Evolutionary conservation across 768 basidiomycete genomes (phyloP), one percentile per base, ranked within the genome.

Genomic region (Mycena belliarum): DNA sequence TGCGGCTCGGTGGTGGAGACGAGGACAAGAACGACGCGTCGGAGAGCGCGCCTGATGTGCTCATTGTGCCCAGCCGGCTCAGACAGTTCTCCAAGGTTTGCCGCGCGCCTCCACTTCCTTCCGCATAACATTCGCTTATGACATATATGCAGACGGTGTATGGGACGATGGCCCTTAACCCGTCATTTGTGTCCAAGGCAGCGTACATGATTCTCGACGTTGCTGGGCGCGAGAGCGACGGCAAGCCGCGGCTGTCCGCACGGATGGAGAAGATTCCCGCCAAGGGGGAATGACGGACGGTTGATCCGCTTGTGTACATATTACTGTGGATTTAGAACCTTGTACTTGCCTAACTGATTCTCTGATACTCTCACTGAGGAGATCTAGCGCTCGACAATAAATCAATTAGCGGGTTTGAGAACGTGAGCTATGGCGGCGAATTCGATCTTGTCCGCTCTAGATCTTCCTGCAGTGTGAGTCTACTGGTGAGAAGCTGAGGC

Each of bases 11-110:
- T 33, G 47, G 45, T 1, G 49, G 42, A 37, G 52, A 69, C 45
- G 73, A 73, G 2, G 68, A 69, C 45, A 73, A 73, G 2, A 68
- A 73, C 2, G 68, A 59, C 11, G 73, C 76, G 12, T 67, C 80
- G 6, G 80, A 79, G 26, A 75, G 73, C 49, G 85, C 84, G 0
- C 95, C 94, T 1, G 91, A 96, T 68, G 82, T 98, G 5, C 75
- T 98, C 41, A 83, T 99, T 44, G 68, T 95, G 1, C 94, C 97
- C 0, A 95, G 94, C 70, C 81, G 87, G 48, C 76, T 98, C 50
- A 95, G 92, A 72, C 89, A 95, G 20, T 98, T 98, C 69, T 79
- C 85, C 18, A 96, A 94, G 82, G 95, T 93, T 23, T 63, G 63
- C 63, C 38, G 20, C 18, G 18, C 18, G 18, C 5, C 44, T 18